Percentiles rank a stretch among this genome's conserved stretches.
Evolutionary conservation across 345 rosid species (phyloP).

Genomic region (Lumnitzera littorea): DNA sequence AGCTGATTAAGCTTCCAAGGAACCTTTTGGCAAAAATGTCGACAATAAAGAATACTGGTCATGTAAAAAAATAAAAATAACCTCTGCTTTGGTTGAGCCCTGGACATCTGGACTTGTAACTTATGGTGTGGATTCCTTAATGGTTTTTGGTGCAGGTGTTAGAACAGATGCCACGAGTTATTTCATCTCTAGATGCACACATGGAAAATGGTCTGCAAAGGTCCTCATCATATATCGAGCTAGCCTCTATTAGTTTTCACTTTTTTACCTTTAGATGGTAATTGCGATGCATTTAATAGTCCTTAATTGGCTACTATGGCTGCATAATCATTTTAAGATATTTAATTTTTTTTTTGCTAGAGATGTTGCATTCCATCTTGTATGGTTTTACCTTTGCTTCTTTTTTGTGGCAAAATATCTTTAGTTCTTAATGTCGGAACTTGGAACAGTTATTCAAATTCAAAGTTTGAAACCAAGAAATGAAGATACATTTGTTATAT

Average conservation of each 20-base stretch:
- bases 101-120: not conserved
- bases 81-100: not conserved
- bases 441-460: too few species aligned
- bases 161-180: constrained; percentile 73
- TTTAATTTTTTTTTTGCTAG: not conserved
- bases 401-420: not conserved
- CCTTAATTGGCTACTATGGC: not conserved
- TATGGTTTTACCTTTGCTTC: not conserved
- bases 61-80: constrained; percentile 28
- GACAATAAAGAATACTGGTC: constrained; percentile 62
- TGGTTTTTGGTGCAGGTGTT: constrained; percentile 37
- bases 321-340: not conserved
- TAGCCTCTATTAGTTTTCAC: not conserved
- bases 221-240: constrained; percentile 15
- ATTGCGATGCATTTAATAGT: not conserved
- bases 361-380: not conserved
- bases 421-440: not conserved
- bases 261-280: not conserved
- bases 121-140: not conserved
- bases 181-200: constrained; percentile 74
- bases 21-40: constrained; percentile 70
- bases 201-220: constrained; percentile 68
- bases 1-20: constrained; percentile 65
- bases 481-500: not conserved
- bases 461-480: too few species aligned